Conservation (phyloP, 2,329 filamentous ascomycete species). For the Seiridium unicorne region DNA sequence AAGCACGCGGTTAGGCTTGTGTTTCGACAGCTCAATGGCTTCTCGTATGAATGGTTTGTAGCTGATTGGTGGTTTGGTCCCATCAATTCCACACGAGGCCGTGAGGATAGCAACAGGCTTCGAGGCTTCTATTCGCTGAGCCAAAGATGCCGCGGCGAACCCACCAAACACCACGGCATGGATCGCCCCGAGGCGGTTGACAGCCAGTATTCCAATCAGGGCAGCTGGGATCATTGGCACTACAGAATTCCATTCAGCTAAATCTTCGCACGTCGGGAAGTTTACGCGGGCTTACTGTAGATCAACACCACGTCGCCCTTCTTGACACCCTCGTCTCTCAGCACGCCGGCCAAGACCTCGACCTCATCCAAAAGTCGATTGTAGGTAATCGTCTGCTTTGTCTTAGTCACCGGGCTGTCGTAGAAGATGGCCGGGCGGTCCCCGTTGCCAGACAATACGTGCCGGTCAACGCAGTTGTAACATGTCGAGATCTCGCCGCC, state of each 20-base stretch:
- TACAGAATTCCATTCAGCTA: constrained; percentile 28
- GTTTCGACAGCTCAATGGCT: constrained; percentile 63
- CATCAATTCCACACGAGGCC: constrained; percentile 90
- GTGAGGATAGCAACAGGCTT: constrained; percentile 76
- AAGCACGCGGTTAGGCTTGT: constrained; percentile 72
- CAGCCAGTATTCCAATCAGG: constrained; percentile 81
- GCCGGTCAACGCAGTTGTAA: constrained; percentile 88
- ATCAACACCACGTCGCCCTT: constrained; percentile 86
- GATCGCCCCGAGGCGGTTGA: constrained; percentile 78
- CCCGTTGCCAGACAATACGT: constrained; percentile 79
- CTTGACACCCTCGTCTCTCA: constrained; percentile 77
- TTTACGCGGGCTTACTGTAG: constrained; percentile 63
- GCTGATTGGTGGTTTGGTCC: constrained; percentile 72
- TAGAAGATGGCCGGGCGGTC: constrained; percentile 75
- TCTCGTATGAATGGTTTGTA: constrained; percentile 77
- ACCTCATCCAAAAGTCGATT: constrained; percentile 74
- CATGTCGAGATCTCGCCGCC: constrained; percentile 87
- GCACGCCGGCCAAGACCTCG: constrained; percentile 75
- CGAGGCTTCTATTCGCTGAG: constrained; percentile 84
- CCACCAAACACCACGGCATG: constrained; percentile 94
- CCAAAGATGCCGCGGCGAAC: constrained; percentile 77
- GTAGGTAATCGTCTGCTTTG: constrained; percentile 75
- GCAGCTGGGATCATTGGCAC: constrained; percentile 96
- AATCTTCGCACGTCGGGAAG: not conserved
- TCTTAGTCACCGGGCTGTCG: constrained; percentile 79